Evolutionary conservation across 2,329 filamentous ascomycete genomes (phyloP), one percentile per base, ranked within the genome.

Genomic region (Macrophomina pseudophaseolina): DNA sequence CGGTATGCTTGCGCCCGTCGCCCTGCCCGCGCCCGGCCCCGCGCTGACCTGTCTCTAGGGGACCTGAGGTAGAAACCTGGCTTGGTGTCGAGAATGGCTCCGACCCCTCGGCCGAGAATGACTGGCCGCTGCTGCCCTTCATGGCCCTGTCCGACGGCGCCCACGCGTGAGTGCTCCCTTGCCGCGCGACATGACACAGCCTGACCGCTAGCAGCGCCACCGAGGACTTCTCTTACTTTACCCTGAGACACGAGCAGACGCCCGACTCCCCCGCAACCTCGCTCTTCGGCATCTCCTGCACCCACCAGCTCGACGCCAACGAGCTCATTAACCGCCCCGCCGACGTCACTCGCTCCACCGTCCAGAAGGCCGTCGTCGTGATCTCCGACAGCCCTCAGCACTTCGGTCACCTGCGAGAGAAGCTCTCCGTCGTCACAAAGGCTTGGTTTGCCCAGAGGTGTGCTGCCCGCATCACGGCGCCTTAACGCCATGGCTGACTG

Each of bases 151-250:
- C 92, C 67, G 95, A 99, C 77, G 95, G 95, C 64, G 95, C 95
- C 64, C 95, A 99, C 83, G 89, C 93, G 89, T 95, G 85, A 81
- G 90, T 84, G 67, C 14, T 46, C 63, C 30, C 28, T 11, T 42
- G n/a, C 18, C 32, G 28, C 35, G 4, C 9, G 9, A 38, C 51
- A 9, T 48, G 40, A 51, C 65, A 33, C 30, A 16, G 1, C n/a
- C 48, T 64, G 48, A 40, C 64, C 33, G 48, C 32, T 23, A 32
- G 40, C 74, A 95, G 92, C 66, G 90, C 92, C 28, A 91, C 90
- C 67, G 95, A 99, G 81, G 95, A 98, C 81, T 99, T 98, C 83
- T 97, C 94, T 62, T 99, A 99, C 82, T 99, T 99, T 78, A 98
- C 94, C 8, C 88, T 99, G 62, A 85, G 93, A 67, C 87, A 88